A percentile compares a stretch with the other conserved stretches of the same genome.
Evolutionary conservation across 352 stramenopile genomes (phyloP).

Genomic region (Plasmopara viticola): DNA sequence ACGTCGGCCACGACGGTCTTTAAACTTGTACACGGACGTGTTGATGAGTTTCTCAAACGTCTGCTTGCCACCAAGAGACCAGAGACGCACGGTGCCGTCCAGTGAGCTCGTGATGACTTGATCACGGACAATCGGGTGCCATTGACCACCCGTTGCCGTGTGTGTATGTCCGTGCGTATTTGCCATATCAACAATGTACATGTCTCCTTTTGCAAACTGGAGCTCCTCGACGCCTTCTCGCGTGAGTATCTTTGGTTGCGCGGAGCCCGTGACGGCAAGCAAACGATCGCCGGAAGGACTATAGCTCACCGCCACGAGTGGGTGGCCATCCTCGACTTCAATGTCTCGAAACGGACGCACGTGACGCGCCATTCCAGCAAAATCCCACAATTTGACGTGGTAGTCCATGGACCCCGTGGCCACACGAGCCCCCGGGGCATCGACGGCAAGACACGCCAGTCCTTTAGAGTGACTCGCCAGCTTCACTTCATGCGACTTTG

Average conservation of each 20-base stretch:
- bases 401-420: constrained; percentile 81
- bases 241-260: constrained; percentile 69
- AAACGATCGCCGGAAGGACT: constrained; percentile 72
- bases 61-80: constrained; percentile 62
- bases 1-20: constrained; percentile 66
- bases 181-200: constrained; percentile 85
- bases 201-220: constrained; percentile 78
- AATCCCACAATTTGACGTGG: constrained; percentile 83
- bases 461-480: constrained; percentile 54
- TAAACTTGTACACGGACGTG: constrained; percentile 75
- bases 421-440: constrained; percentile 57
- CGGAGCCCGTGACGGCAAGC: constrained; percentile 60
- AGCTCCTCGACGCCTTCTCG: constrained; percentile 75
- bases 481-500: constrained; percentile 61
- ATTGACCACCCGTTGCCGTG: constrained; percentile 56
- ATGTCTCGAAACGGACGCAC: constrained; percentile 74
- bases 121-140: constrained; percentile 61
- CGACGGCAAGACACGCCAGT: constrained; percentile 64
- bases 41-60: constrained; percentile 78
- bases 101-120: constrained; percentile 78
- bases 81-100: constrained; percentile 75
- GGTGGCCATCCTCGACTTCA: constrained; percentile 76
- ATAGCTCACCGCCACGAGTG: constrained; percentile 72
- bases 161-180: constrained; percentile 82
- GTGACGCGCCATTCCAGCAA: constrained; percentile 76